A percentile compares a stretch with the other conserved stretches of the same genome.
phyloP scores from a whole-genome alignment of 495 filamentous ascomycete genomes.

The Hapsidospora chrysogenum region DNA sequence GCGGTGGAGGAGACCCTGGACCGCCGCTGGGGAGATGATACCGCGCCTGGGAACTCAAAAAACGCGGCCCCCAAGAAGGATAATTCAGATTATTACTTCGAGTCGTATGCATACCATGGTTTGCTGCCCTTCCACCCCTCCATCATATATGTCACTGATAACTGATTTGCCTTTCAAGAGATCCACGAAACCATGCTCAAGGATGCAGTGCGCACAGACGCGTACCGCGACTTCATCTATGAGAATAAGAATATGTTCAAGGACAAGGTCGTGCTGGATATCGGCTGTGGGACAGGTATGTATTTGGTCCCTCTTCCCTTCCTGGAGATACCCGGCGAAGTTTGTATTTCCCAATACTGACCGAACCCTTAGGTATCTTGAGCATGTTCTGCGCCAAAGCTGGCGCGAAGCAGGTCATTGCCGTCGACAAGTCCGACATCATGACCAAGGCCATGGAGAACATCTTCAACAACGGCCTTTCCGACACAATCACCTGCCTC shows the following conservation, averaged over 20 bases:
- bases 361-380: conserved; percentile 22
- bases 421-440: conserved; percentile 94
- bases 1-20: conserved; percentile 56
- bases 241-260: conserved; percentile 92
- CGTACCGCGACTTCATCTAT: conserved; percentile 96
- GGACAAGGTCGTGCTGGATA: conserved; percentile 93
- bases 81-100: conserved; percentile 57
- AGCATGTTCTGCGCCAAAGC: conserved; percentile 90
- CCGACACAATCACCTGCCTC: conserved; percentile 71
- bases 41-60: conserved; percentile 9
- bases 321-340: too few relatives aligned
- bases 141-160: not conserved
- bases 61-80: conserved; percentile 19
- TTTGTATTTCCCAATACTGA: not conserved
- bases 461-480: conserved; percentile 69
- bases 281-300: conserved; percentile 88
- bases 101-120: conserved; percentile 67
- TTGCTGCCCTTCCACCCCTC: conserved; percentile 4
- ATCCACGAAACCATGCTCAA: conserved; percentile 93
- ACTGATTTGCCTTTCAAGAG: conserved; percentile 24
- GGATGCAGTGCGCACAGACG: conserved; percentile 86
- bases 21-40: conserved; percentile 41
- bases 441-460: conserved; percentile 90
- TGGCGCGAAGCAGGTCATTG: conserved; percentile 85
- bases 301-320: too few relatives aligned